Conservation (phyloP, 441 rosid species). For the Gossypium aridum region DNA sequence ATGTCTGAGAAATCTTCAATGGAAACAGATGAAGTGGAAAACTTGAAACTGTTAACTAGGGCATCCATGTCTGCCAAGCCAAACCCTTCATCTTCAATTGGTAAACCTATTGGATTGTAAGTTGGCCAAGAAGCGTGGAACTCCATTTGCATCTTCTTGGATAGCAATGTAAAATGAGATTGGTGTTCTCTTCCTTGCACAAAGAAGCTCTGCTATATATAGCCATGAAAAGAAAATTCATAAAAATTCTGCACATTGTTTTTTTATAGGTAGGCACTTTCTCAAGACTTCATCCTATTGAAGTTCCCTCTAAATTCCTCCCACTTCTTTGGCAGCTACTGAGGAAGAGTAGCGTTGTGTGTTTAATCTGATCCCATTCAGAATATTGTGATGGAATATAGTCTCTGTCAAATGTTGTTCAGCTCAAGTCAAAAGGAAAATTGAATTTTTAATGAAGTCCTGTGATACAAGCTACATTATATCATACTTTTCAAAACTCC, state of each 20-base stretch:
- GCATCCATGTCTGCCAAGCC: conserved; percentile 7
- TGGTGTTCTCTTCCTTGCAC: not conserved
- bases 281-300: conserved; percentile 7
- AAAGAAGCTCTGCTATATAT: not conserved
- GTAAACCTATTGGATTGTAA: not conserved
- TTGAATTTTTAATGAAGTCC: not conserved
- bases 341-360: not conserved
- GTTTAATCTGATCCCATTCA: not conserved
- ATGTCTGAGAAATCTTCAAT: conserved; percentile 8
- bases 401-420: conserved; percentile 11
- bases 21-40: conserved; percentile 15
- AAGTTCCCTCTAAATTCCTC: conserved; percentile 14
- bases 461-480: not conserved
- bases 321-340: conserved; percentile 11
- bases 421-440: not conserved
- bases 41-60: conserved; percentile 13
- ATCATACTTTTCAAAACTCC: not conserved
- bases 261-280: not conserved
- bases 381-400: not conserved
- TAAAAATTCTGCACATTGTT: not conserved
- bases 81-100: conserved; percentile 16
- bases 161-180: not conserved
- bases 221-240: not conserved
- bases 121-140: conserved; percentile 10
- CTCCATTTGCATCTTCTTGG: conserved; percentile 14